These are phyloP conservation scores for Pythium graminicola DNA, from an alignment of 352 stramenopile genomes.

Conservation along the genomic window DNA sequence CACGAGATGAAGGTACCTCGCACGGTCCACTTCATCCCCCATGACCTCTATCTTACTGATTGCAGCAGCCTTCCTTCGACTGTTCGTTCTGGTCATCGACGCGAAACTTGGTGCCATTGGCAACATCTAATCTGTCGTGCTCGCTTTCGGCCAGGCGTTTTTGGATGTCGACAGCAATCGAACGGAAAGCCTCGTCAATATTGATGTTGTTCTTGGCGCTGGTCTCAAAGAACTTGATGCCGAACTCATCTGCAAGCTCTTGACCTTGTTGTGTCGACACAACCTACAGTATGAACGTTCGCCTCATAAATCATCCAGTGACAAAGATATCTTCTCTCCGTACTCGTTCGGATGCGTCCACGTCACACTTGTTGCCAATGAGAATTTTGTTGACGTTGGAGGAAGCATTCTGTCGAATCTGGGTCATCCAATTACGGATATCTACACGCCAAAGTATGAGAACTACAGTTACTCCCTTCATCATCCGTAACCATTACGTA, in stretches of 20 bases:
- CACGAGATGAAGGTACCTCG: background rate
- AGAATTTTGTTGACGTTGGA: constrained; percentile 97
- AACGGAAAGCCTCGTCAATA: constrained; percentile 90
- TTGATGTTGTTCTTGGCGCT: constrained; percentile 87
- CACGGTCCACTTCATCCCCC: background rate
- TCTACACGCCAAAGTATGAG: too few species aligned
- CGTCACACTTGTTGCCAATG: constrained; percentile 98
- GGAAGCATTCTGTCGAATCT: constrained; percentile 84
- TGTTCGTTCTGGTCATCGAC: constrained; percentile 78
- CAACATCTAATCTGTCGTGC: constrained; percentile 86
- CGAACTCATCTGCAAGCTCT: constrained; percentile 83
- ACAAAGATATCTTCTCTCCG: too few species aligned
- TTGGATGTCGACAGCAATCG: constrained; percentile 91
- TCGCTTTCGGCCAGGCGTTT: constrained; percentile 87
- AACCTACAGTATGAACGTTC: too few species aligned
- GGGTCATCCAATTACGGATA: too few species aligned
- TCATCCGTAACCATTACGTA: background rate
- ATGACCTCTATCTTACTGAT: constrained; percentile 18
- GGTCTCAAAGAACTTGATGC: constrained; percentile 86
- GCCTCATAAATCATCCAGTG: too few species aligned
- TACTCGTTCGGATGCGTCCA: too few species aligned
- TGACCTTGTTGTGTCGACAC: constrained; percentile 92
- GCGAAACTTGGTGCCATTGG: constrained; percentile 79
- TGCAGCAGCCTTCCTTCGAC: constrained; percentile 75
- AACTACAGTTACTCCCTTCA: background rate